Conservation (phyloP, 208 protist species). For the Leishmania amazonensis region DNA sequence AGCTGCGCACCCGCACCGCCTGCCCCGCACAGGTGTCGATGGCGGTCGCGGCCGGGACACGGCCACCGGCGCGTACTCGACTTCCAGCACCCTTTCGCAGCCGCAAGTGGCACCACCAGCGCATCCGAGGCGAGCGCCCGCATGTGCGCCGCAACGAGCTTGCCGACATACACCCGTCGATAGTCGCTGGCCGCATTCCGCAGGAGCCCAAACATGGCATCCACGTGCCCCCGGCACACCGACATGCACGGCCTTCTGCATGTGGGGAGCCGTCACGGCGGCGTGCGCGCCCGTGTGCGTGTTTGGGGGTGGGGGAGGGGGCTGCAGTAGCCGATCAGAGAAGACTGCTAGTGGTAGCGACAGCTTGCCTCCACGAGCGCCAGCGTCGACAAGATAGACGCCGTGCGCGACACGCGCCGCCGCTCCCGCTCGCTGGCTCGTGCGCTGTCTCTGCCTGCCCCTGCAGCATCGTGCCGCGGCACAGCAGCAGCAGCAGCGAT, state of each 20-base stretch:
- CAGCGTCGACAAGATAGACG: slow-evolving; percentile 12
- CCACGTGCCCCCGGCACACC: slow-evolving; percentile 9
- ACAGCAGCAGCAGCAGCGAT: not conserved
- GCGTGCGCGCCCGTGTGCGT: not conserved
- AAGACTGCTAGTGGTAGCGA: slow-evolving; percentile 18
- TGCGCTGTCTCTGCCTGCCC: not conserved
- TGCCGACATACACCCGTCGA: not conserved
- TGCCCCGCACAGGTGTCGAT: not conserved
- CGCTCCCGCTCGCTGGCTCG: not conserved
- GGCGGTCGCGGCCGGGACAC: not conserved
- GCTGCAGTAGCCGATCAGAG: slow-evolving; percentile 22
- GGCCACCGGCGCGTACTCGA: not conserved
- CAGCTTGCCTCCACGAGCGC: slow-evolving; percentile 19
- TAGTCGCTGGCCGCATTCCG: not conserved
- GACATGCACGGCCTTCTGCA: slow-evolving; percentile 7
- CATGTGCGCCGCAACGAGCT: not conserved
- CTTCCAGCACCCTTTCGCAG: not conserved
- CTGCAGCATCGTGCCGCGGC: too few species aligned
- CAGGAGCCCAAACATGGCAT: too few species aligned
- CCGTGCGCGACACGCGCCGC: not conserved
- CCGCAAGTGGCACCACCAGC: not conserved
- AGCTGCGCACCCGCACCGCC: not conserved
- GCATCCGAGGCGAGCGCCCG: not conserved
- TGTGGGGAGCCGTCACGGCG: not conserved
- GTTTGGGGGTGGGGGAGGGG: not conserved